These are phyloP conservation scores for Tilletiaria anomala DNA, from an alignment of 1,284 basidiomycete genomes.

Conservation along the genomic window DNA sequence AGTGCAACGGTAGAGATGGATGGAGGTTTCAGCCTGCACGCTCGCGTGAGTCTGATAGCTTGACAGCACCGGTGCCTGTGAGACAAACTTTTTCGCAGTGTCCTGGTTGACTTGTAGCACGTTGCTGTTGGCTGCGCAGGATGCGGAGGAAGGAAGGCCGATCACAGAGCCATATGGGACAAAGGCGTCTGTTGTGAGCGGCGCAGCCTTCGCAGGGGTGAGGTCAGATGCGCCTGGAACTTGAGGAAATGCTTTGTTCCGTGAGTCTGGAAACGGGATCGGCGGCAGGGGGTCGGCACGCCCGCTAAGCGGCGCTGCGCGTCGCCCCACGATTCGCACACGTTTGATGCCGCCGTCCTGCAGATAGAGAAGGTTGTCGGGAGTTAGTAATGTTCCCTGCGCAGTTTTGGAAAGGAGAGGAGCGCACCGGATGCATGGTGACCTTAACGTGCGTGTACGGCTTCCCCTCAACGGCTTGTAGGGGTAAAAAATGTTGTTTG, in stretches of 20 bases:
- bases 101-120: conserved; percentile 30
- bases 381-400: neutral
- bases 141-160: conserved; percentile 4
- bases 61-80: conserved; percentile 12
- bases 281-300: neutral
- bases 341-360: conserved; percentile 85
- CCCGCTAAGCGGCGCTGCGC: conserved; percentile 29
- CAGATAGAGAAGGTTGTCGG: neutral
- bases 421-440: conserved; percentile 60
- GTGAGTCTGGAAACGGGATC: neutral
- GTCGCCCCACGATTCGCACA: conserved; percentile 63
- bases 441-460: conserved; percentile 70
- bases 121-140: conserved; percentile 2
- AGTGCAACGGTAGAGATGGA: conserved; percentile 26
- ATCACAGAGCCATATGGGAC: conserved; percentile 25
- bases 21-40: conserved; percentile 12
- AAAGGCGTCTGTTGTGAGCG: conserved; percentile 14
- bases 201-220: too few species aligned
- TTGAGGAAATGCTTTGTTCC: too few species aligned
- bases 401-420: neutral
- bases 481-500: conserved; percentile 71
- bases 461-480: conserved; percentile 44
- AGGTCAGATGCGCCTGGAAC: too few species aligned
- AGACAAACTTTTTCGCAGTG: conserved; percentile 24
- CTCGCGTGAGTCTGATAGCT: conserved; percentile 11